A percentile compares a stretch with the other conserved stretches of the same genome.
phyloP scores from a whole-genome alignment of 345 rosid genomes.

The Eucalyptus victrix region DNA sequence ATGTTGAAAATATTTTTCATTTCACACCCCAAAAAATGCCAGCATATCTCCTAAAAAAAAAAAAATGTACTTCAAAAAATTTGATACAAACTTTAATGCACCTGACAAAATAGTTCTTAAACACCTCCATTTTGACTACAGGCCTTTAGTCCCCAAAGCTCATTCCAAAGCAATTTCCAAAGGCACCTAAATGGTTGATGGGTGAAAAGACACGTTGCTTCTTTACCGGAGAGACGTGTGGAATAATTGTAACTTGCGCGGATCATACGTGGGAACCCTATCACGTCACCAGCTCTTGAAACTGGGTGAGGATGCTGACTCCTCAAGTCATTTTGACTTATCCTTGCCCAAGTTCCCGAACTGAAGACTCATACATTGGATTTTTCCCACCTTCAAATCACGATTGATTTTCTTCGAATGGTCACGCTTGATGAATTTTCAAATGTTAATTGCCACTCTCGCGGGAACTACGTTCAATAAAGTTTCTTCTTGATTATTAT shows the following conservation, averaged over 20 bases:
- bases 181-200: background rate
- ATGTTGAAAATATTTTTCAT: no score
- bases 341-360: background rate
- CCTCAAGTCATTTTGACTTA: background rate
- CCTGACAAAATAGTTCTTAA: no score
- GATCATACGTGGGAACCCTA: background rate
- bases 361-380: background rate
- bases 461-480: background rate
- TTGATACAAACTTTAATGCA: no score
- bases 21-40: no score
- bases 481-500: background rate
- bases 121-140: no score
- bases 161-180: fast-evolving
- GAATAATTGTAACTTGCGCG: background rate
- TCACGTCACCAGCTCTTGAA: background rate
- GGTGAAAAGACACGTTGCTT: background rate
- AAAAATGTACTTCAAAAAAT: no score
- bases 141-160: no score
- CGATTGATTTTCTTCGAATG: background rate
- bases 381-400: background rate
- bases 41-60: no score
- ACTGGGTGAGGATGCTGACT: background rate
- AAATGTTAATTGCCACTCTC: background rate
- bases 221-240: background rate
- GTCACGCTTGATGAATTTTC: background rate